Conservation (phyloP, 2,329 filamentous ascomycete species). For the Stagonosporopsis chrysanthemi region DNA sequence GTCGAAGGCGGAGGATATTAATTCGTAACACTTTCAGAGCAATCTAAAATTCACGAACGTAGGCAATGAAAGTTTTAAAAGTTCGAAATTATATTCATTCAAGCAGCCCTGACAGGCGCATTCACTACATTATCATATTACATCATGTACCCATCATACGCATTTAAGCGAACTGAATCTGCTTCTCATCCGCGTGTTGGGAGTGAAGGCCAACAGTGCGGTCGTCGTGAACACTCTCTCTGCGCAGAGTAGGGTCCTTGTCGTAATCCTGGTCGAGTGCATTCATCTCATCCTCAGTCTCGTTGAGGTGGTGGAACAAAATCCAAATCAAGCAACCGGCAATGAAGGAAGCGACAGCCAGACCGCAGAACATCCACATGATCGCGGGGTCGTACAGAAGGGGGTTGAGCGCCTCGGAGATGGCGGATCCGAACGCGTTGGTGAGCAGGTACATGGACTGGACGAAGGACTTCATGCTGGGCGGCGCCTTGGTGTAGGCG, state of each 20-base stretch:
- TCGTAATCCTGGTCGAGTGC: constrained; percentile 45
- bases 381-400: constrained; percentile 70
- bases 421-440: constrained; percentile 66
- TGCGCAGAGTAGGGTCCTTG: constrained; percentile 40
- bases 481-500: constrained; percentile 58
- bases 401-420: constrained; percentile 69
- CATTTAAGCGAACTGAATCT: constrained; percentile 7
- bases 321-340: constrained; percentile 48
- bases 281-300: constrained; percentile 49
- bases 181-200: constrained; percentile 14
- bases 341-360: constrained; percentile 41
- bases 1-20: no score
- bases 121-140: constrained; percentile 20
- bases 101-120: constrained; percentile 4
- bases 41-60: no score
- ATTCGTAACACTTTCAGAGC: no score
- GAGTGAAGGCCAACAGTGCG: constrained; percentile 14
- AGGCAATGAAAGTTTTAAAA: not conserved
- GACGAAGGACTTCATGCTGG: constrained; percentile 58
- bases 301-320: constrained; percentile 50
- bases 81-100: constrained; percentile 8
- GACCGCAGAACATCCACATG: constrained; percentile 65
- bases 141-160: constrained; percentile 2
- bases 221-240: constrained; percentile 27
- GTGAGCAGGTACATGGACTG: constrained; percentile 67